Percentiles rank a stretch among this genome's conserved stretches.
phyloP scores from a whole-genome alignment of 129 eudicot genomes.

The Solidago caesia region DNA sequence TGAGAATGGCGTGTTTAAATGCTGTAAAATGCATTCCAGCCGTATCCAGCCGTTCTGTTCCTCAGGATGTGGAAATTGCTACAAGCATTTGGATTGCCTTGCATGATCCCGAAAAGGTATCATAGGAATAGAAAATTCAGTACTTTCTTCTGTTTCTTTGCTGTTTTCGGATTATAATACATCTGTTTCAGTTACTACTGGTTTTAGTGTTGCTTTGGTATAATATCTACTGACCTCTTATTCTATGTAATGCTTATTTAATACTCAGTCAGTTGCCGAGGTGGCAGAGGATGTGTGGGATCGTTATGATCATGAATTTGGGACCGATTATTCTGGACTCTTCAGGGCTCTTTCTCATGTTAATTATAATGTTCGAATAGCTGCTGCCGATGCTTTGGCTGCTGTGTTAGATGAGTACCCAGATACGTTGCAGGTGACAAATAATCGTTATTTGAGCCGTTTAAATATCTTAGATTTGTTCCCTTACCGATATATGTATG shows the following conservation, averaged over 20 bases:
- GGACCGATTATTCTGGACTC: constrained; percentile 88
- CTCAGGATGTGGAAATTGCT: constrained; percentile 78
- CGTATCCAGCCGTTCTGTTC: constrained; percentile 71
- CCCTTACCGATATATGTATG: constrained; percentile 22
- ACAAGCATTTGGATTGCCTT: constrained; percentile 97
- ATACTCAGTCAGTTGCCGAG: constrained; percentile 83
- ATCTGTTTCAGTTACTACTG: background rate
- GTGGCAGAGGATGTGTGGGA: constrained; percentile 97
- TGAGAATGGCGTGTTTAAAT: constrained; percentile 91
- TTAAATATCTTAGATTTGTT: background rate
- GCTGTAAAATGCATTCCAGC: constrained; percentile 97
- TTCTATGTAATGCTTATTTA: constrained; percentile 15
- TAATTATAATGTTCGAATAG: constrained; percentile 77
- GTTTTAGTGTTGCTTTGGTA: background rate
- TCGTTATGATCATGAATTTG: constrained; percentile 81
- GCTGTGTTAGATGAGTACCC: constrained; percentile 96
- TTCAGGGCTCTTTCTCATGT: constrained; percentile 86
- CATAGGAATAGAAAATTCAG: background rate
- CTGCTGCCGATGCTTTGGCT: constrained; percentile 97
- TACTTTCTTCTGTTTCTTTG: background rate
- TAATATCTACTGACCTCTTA: constrained; percentile 4
- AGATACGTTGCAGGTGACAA: constrained; percentile 79
- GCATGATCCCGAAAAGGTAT: constrained; percentile 94
- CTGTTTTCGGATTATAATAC: background rate
- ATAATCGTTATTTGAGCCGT: background rate